phyloP scores from a whole-genome alignment of 2,329 filamentous ascomycete species.

The Thermoascus crustaceus region DNA sequence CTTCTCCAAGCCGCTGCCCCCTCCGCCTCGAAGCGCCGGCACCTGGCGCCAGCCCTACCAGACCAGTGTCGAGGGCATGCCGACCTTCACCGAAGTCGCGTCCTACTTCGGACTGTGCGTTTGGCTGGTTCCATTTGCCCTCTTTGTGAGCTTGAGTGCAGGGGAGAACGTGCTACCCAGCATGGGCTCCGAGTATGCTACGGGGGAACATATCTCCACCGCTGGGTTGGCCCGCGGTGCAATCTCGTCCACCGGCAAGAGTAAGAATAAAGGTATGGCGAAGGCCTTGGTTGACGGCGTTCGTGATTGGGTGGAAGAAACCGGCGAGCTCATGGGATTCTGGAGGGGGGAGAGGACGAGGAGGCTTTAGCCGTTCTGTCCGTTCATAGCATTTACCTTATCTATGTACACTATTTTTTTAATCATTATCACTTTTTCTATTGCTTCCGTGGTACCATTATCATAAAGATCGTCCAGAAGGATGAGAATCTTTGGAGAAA shows the following conservation, averaged over 20 bases:
- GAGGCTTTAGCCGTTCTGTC: slow-evolving; percentile 25
- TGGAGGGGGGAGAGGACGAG: slow-evolving; percentile 53
- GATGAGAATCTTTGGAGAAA: too few relatives aligned
- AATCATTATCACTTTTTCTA: too few relatives aligned
- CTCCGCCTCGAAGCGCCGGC: slow-evolving; percentile 15
- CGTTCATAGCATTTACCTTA: too few relatives aligned
- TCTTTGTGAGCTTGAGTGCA: slow-evolving; percentile 90
- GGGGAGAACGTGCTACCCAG: slow-evolving; percentile 91
- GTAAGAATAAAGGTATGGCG: slow-evolving; percentile 52
- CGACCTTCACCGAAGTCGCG: slow-evolving; percentile 86
- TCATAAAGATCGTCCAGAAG: too few relatives aligned
- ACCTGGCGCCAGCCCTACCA: slow-evolving; percentile 32
- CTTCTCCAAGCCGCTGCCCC: slow-evolving; percentile 61
- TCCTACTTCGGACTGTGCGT: slow-evolving; percentile 95
- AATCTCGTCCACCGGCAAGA: slow-evolving; percentile 25
- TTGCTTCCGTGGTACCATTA: too few relatives aligned
- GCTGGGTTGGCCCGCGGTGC: slow-evolving; percentile 19
- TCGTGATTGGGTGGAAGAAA: slow-evolving; percentile 54
- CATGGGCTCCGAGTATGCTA: slow-evolving; percentile 71
- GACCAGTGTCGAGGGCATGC: slow-evolving; percentile 45
- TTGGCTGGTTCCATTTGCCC: slow-evolving; percentile 89
- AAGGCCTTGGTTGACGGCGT: slow-evolving; percentile 55
- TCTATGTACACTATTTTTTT: too few relatives aligned
- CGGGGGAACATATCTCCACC: slow-evolving; percentile 37
- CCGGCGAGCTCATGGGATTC: slow-evolving; percentile 54